A percentile compares a stretch with the other conserved stretches of the same genome.
Conservation (phyloP, 805 yeast genomes). For the Lipomyces lipofer region DNA sequence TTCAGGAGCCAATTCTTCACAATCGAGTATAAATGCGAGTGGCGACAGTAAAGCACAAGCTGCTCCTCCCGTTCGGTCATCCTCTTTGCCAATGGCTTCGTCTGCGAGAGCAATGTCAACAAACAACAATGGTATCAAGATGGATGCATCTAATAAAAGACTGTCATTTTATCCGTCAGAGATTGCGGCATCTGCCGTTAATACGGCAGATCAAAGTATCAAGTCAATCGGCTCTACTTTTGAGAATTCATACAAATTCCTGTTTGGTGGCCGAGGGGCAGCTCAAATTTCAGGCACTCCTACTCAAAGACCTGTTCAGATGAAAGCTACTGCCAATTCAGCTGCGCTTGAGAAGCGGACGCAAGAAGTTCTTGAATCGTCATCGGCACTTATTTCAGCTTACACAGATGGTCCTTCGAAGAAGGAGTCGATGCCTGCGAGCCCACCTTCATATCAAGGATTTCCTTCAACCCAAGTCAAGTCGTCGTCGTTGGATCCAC, state of each 20-base stretch:
- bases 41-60: not conserved
- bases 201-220: slow-evolving; percentile 36
- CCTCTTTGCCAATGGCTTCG: not conserved
- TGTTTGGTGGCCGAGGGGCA: slow-evolving; percentile 29
- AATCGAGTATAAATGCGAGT: not conserved
- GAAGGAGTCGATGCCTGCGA: slow-evolving; percentile 7
- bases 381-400: slow-evolving; percentile 18
- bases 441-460: slow-evolving; percentile 12
- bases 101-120: not conserved
- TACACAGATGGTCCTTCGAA: slow-evolving; percentile 15
- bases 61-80: not conserved
- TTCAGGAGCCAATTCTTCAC: not conserved
- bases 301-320: slow-evolving; percentile 13
- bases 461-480: not conserved
- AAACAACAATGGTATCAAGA: not conserved
- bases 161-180: slow-evolving; percentile 32
- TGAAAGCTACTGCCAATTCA: slow-evolving; percentile 14
- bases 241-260: slow-evolving; percentile 39
- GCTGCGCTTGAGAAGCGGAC: slow-evolving; percentile 23
- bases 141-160: slow-evolving; percentile 1
- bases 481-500: too few species aligned
- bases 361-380: slow-evolving; percentile 23
- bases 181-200: slow-evolving; percentile 35
- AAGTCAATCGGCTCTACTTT: slow-evolving; percentile 40
- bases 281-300: not conserved